Conservation (phyloP, 192 early-diverging fungal genomes). For the Coemansia sp. region DNA sequence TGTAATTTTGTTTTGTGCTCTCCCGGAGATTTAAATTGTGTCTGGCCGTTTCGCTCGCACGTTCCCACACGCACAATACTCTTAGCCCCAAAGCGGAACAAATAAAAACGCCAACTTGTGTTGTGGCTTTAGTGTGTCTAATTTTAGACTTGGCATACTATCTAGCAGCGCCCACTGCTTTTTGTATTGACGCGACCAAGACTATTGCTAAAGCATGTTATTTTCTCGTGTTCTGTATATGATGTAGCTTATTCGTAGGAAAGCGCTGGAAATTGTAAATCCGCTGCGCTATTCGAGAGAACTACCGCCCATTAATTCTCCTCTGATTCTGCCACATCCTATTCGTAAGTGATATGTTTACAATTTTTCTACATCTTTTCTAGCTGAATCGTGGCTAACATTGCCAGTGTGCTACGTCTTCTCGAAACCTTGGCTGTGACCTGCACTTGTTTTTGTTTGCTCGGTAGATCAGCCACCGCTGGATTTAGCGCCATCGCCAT, state of each 20-base stretch:
- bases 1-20: too few relatives aligned
- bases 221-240: neutral
- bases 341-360: constrained; percentile 19
- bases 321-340: constrained; percentile 19
- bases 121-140: neutral
- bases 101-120: neutral
- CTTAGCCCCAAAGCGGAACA: neutral
- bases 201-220: neutral
- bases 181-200: neutral
- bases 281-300: constrained; percentile 26
- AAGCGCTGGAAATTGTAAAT: constrained; percentile 32
- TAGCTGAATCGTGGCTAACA: neutral
- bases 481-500: constrained; percentile 25
- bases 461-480: constrained; percentile 21
- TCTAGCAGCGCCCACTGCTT: neutral
- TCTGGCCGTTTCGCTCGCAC: neutral
- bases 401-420: too few relatives aligned
- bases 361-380: neutral
- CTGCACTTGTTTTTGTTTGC: neutral
- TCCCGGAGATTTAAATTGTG: neutral
- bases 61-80: constrained; percentile 2
- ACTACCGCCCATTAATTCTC: constrained; percentile 41
- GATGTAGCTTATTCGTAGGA: constrained; percentile 42
- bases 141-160: neutral
- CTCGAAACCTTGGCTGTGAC: too few relatives aligned